Evolutionary conservation across 352 stramenopile genomes (phyloP), one percentile per base, ranked within the genome.

Genomic region (Thraustochytrium striatum): DNA sequence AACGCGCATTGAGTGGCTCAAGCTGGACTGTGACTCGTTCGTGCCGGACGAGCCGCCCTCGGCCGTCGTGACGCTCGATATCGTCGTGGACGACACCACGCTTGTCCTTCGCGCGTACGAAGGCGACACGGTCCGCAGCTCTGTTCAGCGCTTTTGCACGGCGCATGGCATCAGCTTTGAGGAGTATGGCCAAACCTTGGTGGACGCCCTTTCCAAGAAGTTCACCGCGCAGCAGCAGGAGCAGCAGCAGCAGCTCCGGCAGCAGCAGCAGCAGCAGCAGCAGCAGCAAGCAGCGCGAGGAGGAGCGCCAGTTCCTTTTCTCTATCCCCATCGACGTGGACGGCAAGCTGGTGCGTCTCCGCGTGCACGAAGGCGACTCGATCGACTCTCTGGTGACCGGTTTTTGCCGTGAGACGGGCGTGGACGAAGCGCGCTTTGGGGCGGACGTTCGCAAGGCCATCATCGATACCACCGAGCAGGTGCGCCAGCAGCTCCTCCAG

Each of bases 241-340:
- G 47, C 9, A 9, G 19, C 44, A 58, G 30, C 65, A 47, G 39
- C 65, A 72, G 39, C 1, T 19, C 5, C 5, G 5, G 5, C 53
- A 61, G 53, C 25, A 35, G 39, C 28, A 58, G 65, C 41, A 52
- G 36, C 44, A 75, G n/a, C 21, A 75, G 36, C 39, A 75, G 65
- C 25, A 28, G 52, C 32, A 7, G 44, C 19, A 21, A 19, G 43
- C n/a, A 72, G 65, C 9, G 28, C n/a, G 16, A 0, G 7, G 7
- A 28, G 19, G 65, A 75, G 1, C 44, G 52, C 65, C 58, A 75
- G 32, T 75, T 75, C 25, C 39, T 75, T 5, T 75, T 75, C 25
- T 75, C 65, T 2, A 75, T 75, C 32, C 65, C 65, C 9, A 55
- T 75, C 36, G 41, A 75, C 32, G 65, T 75, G 21, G 65, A 75